Evolutionary conservation across 2,329 filamentous ascomycete species (phyloP).

Genomic region (Coleophoma cylindrospora): DNA sequence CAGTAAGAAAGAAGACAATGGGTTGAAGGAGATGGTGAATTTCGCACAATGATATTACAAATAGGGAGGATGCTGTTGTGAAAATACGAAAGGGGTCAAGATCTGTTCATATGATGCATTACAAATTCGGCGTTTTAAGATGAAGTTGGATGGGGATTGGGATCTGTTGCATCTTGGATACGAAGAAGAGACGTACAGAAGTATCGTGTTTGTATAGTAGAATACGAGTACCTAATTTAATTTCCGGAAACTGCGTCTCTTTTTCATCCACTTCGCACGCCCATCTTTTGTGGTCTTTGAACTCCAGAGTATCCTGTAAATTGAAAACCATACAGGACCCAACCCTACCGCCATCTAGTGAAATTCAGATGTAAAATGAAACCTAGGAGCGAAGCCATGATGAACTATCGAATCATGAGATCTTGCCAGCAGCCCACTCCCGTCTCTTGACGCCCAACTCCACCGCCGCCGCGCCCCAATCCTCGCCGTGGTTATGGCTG

Average conservation of each 20-base stretch:
- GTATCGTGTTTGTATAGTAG: background rate
- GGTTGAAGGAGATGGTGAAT: conserved; percentile 24
- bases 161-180: background rate
- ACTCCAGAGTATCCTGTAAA: too few species aligned
- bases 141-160: conserved; percentile 10
- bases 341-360: too few species aligned
- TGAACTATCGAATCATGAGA: background rate
- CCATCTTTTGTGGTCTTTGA: too few species aligned
- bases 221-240: conserved; percentile 1
- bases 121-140: conserved; percentile 20
- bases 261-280: too few species aligned
- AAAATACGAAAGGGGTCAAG: background rate
- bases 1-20: conserved; percentile 46
- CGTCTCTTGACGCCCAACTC: conserved; percentile 87
- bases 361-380: too few species aligned
- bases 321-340: too few species aligned
- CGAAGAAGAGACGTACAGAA: background rate
- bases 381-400: too few species aligned
- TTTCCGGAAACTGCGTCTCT: background rate
- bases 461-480: conserved; percentile 92
- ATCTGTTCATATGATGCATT: conserved; percentile 14
- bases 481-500: conserved; percentile 94
- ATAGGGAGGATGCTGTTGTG: background rate
- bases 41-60: conserved; percentile 14
- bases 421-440: conserved; percentile 59